A percentile compares a stretch with the other conserved stretches of the same genome.
phyloP scores from a whole-genome alignment of 768 basidiomycete species.

The Neoboletus magnificus region DNA sequence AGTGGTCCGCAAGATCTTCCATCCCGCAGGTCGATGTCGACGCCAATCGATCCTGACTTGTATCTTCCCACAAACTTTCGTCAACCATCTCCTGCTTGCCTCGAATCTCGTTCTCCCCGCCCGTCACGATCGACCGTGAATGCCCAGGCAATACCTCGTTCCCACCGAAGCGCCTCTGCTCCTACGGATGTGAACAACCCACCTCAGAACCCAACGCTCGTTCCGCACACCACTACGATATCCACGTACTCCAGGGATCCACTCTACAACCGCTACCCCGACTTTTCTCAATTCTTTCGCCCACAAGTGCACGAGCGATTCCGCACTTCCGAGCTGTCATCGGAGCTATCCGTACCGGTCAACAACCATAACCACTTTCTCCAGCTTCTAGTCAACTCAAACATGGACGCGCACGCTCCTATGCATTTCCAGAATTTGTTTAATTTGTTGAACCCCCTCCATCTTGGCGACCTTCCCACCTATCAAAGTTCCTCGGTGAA shows the following conservation, averaged over 20 bases:
- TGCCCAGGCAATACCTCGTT: not conserved
- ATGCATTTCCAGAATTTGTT: not conserved
- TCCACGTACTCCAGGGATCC: slow-evolving; percentile 31
- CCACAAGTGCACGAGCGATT: slow-evolving; percentile 14
- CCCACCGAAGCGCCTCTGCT: slow-evolving; percentile 1
- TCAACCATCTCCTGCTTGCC: not conserved
- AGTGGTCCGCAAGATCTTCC: not conserved
- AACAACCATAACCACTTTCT: not conserved
- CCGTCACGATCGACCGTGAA: not conserved
- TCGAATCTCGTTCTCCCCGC: not conserved
- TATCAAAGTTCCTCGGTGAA: not conserved
- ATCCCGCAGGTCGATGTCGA: slow-evolving; percentile 4
- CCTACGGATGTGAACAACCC: not conserved
- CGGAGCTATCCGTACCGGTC: not conserved
- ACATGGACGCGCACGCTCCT: not conserved
- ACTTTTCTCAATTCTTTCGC: slow-evolving; percentile 32
- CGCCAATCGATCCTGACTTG: not conserved
- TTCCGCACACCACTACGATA: not conserved
- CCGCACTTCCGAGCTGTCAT: not conserved
- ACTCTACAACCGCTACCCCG: slow-evolving; percentile 30
- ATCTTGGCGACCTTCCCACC: not conserved
- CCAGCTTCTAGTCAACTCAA: not conserved
- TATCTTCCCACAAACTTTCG: not conserved
- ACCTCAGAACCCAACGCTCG: not conserved
- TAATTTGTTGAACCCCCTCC: not conserved